Evolutionary conservation across 1,284 basidiomycete species (phyloP), one percentile per base, ranked within the genome.

Genomic region (Agroathelia rolfsii): DNA sequence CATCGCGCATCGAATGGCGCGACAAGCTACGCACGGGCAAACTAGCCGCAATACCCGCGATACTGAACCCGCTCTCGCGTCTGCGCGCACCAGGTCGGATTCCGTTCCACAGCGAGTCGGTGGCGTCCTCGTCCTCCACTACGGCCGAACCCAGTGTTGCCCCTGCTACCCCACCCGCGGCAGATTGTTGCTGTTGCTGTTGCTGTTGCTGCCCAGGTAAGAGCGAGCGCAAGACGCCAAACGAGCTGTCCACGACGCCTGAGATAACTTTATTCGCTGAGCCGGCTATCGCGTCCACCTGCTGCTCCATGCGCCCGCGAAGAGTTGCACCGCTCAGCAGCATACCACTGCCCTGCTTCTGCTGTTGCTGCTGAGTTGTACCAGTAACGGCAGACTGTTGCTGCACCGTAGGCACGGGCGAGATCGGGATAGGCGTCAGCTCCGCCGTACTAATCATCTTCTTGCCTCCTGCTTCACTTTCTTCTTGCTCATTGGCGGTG

Each of bases 221-320:
- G 12, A 92, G 60, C 0, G 84, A 76, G 11, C 81, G 70, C 2
- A 90, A 62, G 28, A 88, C 82, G 7, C 82, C 81, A 55, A 90
- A 75, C 8, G 72, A 86, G 1, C 83, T 76, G 49, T 90, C 88
- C 32, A 92, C 79, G 23, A 92, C 87, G 13, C 85, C 87, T 1
- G 68, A 76, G 34, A 90, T 65, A 27, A 89, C 83, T 50, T 87
- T 88, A 53, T 86, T 87, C 9, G 88, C 87, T 0, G 81, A 82
- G 7, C 74, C 83, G 0, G 85, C 73, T 20, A 92, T 67, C 9
- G 82, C 82, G 39, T 87, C 84, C 3, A 90, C 85, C 49, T 80
- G 79, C 46, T 87, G 82, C 43, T 77, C 79, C 7, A 90, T 76
- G 25, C 82, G 69, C 3, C 82, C 80, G 11, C 81, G 66, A 11